Conservation (phyloP, 208 protist species). For the Lotmaria passim region DNA sequence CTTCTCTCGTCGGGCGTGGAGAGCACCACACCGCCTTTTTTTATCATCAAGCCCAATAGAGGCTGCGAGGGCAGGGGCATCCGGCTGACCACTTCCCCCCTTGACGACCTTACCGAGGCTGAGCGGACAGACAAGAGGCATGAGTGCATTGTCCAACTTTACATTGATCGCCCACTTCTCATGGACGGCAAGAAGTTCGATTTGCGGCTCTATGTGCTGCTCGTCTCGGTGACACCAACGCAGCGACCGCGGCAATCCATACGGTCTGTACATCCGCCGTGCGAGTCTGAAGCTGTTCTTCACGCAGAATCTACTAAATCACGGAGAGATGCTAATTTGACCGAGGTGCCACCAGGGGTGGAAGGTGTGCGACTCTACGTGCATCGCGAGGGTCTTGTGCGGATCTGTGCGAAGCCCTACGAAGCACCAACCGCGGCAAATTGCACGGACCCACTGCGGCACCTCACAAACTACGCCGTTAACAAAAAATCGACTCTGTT, state of each 20-base stretch:
- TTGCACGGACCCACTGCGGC: constrained; percentile 44
- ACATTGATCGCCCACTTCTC: constrained; percentile 90
- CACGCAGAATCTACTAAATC: background rate
- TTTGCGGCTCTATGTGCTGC: constrained; percentile 93
- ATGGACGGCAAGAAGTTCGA: constrained; percentile 95
- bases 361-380: constrained; percentile 80
- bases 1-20: background rate
- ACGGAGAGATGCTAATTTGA: background rate
- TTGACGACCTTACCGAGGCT: constrained; percentile 41
- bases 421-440: constrained; percentile 54
- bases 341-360: constrained; percentile 32
- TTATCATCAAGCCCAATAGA: constrained; percentile 90
- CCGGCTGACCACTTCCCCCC: constrained; percentile 56
- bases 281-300: background rate
- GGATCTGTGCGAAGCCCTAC: constrained; percentile 93
- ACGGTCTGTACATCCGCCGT: too few relatives aligned
- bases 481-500: constrained; percentile 65
- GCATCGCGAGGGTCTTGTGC: constrained; percentile 89
- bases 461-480: constrained; percentile 92
- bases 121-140: constrained; percentile 39
- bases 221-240: constrained; percentile 49
- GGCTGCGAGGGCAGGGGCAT: constrained; percentile 87
- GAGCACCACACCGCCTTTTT: constrained; percentile 31
- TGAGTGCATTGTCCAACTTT: constrained; percentile 83
- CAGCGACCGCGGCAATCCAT: background rate